Percentiles rank a stretch among this genome's conserved stretches.
Conservation (phyloP, 768 basidiomycete species). For the Termitomyces sp. region DNA sequence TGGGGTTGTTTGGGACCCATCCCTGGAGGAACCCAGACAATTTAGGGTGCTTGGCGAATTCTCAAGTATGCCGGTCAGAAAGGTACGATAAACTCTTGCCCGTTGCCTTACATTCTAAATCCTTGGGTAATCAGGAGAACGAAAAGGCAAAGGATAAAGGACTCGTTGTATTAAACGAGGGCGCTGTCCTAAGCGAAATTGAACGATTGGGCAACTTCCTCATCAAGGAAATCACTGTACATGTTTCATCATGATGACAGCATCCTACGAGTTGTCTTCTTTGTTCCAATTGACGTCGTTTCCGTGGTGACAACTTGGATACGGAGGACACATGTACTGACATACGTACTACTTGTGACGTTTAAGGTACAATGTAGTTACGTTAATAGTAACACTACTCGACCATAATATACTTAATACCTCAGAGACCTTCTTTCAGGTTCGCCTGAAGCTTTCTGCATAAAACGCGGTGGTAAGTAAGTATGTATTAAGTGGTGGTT, state of each 20-base stretch:
- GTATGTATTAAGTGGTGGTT: too few species aligned
- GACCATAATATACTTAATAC: too few species aligned
- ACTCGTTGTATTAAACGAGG: conserved; percentile 63
- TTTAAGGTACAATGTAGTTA: too few species aligned
- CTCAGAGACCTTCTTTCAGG: too few species aligned
- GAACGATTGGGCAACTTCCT: conserved; percentile 71
- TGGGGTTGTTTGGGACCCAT: conserved; percentile 86
- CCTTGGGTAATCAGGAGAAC: conserved; percentile 23
- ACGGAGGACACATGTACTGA: too few species aligned
- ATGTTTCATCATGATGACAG: conserved; percentile 7
- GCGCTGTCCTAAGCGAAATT: conserved; percentile 69
- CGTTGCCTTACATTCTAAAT: neutral
- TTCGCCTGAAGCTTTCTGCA: too few species aligned
- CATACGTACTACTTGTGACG: too few species aligned
- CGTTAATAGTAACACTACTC: too few species aligned
- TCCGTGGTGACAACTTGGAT: neutral
- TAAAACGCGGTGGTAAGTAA: too few species aligned
- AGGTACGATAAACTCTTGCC: conserved; percentile 22
- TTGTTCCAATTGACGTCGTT: neutral
- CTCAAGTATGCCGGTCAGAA: conserved; percentile 57
- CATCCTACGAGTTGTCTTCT: neutral
- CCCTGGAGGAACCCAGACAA: conserved; percentile 51
- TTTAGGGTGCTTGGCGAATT: conserved; percentile 85
- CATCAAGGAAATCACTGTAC: conserved; percentile 44
- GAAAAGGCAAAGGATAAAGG: conserved; percentile 53